phyloP scores from a whole-genome alignment of 2,329 filamentous ascomycete species.

The Pezicula carpinea region DNA sequence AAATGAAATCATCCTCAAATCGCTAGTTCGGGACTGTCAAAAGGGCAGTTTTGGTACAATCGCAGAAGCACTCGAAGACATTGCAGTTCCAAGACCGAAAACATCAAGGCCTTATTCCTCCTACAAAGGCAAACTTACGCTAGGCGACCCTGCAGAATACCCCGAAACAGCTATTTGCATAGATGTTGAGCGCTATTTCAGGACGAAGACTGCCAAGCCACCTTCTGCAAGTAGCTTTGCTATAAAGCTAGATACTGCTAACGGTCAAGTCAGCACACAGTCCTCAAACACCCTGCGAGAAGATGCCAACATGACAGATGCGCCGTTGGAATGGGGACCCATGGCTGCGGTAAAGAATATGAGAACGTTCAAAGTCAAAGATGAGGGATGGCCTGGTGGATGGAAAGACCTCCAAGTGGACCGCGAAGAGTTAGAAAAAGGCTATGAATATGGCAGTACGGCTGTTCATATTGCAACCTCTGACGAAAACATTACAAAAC shows the following conservation, averaged over 20 bases:
- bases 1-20: constrained; percentile 67
- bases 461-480: constrained; percentile 84
- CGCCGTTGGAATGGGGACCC: constrained; percentile 31
- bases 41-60: constrained; percentile 77
- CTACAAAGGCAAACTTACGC: constrained; percentile 73
- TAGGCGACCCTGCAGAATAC: constrained; percentile 73
- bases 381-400: constrained; percentile 68
- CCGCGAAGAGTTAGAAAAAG: constrained; percentile 81
- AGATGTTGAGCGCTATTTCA: constrained; percentile 85
- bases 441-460: constrained; percentile 89
- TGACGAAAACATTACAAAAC: constrained; percentile 82
- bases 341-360: constrained; percentile 70
- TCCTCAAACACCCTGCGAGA: constrained; percentile 43
- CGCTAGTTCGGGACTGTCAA: constrained; percentile 61
- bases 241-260: constrained; percentile 28
- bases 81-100: constrained; percentile 75
- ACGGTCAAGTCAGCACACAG: constrained; percentile 44
- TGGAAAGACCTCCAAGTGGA: constrained; percentile 67
- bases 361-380: constrained; percentile 77
- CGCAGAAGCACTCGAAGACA: constrained; percentile 75
- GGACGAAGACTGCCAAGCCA: constrained; percentile 71
- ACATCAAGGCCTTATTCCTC: constrained; percentile 67
- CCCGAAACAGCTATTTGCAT: constrained; percentile 69
- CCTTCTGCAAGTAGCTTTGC: constrained; percentile 76
- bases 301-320: constrained; percentile 37